Evolutionary conservation across 768 basidiomycete species (phyloP).

Genomic region (Crepidotus variabilis): DNA sequence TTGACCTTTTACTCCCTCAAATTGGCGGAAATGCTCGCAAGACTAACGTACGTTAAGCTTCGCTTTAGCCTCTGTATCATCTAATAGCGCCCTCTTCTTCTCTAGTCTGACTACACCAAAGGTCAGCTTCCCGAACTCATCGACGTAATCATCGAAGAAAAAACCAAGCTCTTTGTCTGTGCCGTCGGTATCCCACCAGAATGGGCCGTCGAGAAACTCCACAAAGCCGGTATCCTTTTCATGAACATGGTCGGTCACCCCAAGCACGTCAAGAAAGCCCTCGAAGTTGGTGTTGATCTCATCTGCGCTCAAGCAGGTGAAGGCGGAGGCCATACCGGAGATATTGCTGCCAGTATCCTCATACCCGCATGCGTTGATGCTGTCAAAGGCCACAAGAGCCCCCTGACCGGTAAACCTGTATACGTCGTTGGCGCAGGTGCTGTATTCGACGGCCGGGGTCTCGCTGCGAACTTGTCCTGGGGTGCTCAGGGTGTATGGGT

Average conservation of each 20-base stretch:
- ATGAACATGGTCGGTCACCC: conserved; percentile 99
- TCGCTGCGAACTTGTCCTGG: conserved; percentile 86
- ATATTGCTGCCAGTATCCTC: conserved; percentile 78
- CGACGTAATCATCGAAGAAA: conserved; percentile 91
- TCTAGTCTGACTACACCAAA: conserved; percentile 83
- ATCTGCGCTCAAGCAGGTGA: conserved; percentile 95
- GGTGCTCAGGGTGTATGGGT: conserved; percentile 92
- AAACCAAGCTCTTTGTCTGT: conserved; percentile 83
- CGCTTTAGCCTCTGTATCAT: neutral
- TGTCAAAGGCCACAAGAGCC: conserved; percentile 70
- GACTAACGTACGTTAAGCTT: conserved; percentile 63
- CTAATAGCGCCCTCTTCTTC: neutral
- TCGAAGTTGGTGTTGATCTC: conserved; percentile 83
- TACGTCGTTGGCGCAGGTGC: conserved; percentile 92
- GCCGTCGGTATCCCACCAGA: conserved; percentile 86
- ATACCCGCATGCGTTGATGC: conserved; percentile 90
- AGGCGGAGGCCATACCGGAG: conserved; percentile 87
- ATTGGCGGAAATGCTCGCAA: conserved; percentile 85
- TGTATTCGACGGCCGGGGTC: conserved; percentile 82
- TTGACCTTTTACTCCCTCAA: conserved; percentile 86
- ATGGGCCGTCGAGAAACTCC: conserved; percentile 75
- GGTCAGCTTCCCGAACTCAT: conserved; percentile 82
- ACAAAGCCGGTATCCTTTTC: conserved; percentile 78
- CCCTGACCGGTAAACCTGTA: conserved; percentile 78
- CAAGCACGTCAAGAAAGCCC: conserved; percentile 79